Conservation (phyloP, 306 rosid genomes). For the Dicorynia guianensis region DNA sequence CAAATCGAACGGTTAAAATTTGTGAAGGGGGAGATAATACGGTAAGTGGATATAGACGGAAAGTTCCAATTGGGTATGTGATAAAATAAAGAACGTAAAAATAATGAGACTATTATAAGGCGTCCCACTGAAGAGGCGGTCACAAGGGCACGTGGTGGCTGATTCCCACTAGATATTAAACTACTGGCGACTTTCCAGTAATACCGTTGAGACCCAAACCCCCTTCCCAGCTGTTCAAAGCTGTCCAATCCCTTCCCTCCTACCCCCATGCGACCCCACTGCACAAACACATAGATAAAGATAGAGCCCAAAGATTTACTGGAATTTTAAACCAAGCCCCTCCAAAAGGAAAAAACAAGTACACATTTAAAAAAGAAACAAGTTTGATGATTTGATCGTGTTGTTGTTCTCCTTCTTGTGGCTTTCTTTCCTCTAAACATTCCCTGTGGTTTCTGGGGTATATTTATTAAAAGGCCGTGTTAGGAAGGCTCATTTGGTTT, state of each 20-base stretch:
- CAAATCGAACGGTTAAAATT: constrained; percentile 23
- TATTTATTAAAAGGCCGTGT: constrained; percentile 39
- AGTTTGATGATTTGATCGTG: constrained; percentile 6
- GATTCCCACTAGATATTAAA: constrained; percentile 59
- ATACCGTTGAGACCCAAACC: constrained; percentile 75
- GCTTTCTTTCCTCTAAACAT: constrained; percentile 42
- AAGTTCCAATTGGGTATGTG: constrained; percentile 1
- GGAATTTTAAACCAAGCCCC: constrained; percentile 23
- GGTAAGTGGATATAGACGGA: not conserved
- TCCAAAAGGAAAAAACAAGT: not conserved
- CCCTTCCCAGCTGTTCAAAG: constrained; percentile 84
- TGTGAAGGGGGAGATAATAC: not conserved
- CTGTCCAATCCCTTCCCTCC: constrained; percentile 64
- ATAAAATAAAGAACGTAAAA: constrained; percentile 5
- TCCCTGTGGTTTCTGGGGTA: constrained; percentile 27
- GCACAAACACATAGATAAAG: constrained; percentile 40
- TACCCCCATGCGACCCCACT: constrained; percentile 68
- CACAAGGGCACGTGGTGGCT: constrained; percentile 84
- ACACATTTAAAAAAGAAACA: not conserved
- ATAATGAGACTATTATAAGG: constrained; percentile 39
- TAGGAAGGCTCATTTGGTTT: constrained; percentile 35
- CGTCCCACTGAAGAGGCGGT: constrained; percentile 49
- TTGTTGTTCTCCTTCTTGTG: constrained; percentile 14
- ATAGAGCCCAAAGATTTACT: constrained; percentile 38
- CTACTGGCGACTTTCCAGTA: constrained; percentile 77